Evolutionary conservation across 2,329 filamentous ascomycete species (phyloP).

Genomic region (Nemania sp.): DNA sequence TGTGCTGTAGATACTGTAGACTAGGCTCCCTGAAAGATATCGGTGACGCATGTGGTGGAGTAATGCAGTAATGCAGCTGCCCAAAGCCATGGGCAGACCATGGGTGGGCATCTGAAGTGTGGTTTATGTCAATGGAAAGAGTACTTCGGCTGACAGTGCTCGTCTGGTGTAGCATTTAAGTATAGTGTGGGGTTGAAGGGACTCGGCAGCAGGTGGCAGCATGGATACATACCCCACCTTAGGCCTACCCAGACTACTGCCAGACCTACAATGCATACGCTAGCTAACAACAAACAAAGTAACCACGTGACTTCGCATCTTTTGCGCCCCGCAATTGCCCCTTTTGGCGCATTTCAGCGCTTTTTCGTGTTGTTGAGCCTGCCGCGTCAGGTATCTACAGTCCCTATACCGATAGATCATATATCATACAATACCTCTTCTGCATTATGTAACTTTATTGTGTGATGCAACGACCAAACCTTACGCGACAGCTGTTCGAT

Average conservation of each 20-base stretch:
- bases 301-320: conserved; percentile 47
- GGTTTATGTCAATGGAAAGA: neutral
- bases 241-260: neutral
- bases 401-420: too few species aligned
- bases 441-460: conserved; percentile 2
- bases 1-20: conserved; percentile 5
- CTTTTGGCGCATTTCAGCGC: conserved; percentile 32
- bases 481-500: neutral
- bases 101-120: neutral
- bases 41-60: conserved; percentile 34
- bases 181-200: conserved; percentile 17
- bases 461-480: neutral
- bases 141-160: neutral
- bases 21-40: conserved; percentile 11
- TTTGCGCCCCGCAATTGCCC: conserved; percentile 28
- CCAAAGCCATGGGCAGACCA: too few species aligned
- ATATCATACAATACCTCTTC: too few species aligned
- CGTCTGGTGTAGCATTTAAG: neutral
- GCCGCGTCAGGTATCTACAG: conserved; percentile 18
- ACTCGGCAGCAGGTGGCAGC: conserved; percentile 15
- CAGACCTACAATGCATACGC: neutral
- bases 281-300: neutral
- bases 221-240: neutral
- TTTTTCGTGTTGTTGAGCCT: neutral
- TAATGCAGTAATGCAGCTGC: conserved; percentile 16